Evolutionary conservation across 2,329 filamentous ascomycete genomes (phyloP), one percentile per base, ranked within the genome.

Genomic region (Thelonectria blattea): DNA sequence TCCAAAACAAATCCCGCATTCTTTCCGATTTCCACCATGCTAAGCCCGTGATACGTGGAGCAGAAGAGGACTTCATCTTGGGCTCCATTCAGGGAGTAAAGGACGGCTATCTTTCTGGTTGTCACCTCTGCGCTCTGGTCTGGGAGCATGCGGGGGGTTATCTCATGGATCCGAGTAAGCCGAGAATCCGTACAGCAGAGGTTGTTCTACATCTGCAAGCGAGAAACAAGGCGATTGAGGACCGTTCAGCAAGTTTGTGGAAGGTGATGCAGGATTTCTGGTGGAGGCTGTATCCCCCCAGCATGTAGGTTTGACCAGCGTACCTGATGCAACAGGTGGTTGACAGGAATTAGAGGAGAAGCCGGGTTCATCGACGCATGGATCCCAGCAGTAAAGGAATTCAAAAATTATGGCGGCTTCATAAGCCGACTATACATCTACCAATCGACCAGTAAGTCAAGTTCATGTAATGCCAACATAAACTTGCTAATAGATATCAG

Each of bases 371-470:
- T 51, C n/a, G 12, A 43, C 27, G 32, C 34, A 24, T 43, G 39
- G 45, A 30, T 30, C 24, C 45, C 42, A 9, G 27, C 27, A 4
- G 27, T 30, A 2, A 30, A 30, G 27, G 27, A 30, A 2, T 30
- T 30, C 8, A 24, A 24, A 7, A 24, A 24, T 24, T 24, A 24
- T 24, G 22, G 27, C 27, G 27, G 8, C 27, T 30, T 30, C 27
- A 30, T 30, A 7, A 30, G 27, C 8, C 27, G 5, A n/a, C 11
- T 61, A 6, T 62, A 34, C 49, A 52, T 62, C 41, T 62, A 62
- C 20, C 60, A n/a, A 17, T 55, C 60, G 2, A 52, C 56, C 5
- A 60, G 60, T 56, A n/a, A 62, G 60, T 5, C 7, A 34, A n/a
- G 41, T 20, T 10, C 42, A n/a, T n/a, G n/a, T n/a, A 10, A 12